These are phyloP conservation scores for Cubamyces lactineus DNA, from an alignment of 768 basidiomycete species.

Conservation along the genomic window DNA sequence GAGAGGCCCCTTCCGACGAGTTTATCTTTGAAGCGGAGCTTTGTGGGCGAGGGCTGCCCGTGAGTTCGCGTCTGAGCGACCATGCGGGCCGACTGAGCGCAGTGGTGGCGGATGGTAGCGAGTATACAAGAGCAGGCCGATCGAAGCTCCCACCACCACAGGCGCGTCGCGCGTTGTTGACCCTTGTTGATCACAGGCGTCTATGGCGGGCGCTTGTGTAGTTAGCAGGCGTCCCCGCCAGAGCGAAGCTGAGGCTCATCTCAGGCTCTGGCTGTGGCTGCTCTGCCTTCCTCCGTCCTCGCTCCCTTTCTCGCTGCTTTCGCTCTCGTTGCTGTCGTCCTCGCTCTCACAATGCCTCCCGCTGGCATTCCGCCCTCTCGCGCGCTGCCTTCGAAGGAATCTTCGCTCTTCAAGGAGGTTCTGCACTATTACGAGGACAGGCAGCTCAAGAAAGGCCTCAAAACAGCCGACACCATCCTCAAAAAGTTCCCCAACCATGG, in stretches of 20 bases:
- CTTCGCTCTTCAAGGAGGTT: slow-evolving; percentile 82
- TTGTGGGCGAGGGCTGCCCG: slow-evolving; percentile 54
- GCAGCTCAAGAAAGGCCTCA: slow-evolving; percentile 86
- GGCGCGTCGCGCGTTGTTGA: slow-evolving; percentile 30
- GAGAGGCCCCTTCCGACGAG: slow-evolving; percentile 74
- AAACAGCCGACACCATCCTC: slow-evolving; percentile 90
- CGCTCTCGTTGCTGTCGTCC: slow-evolving; percentile 10
- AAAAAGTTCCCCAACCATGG: slow-evolving; percentile 97
- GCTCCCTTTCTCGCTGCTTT: background rate
- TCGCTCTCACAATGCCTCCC: slow-evolving; percentile 29
- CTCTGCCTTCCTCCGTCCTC: background rate
- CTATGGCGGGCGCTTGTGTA: background rate
- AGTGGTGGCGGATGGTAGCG: background rate
- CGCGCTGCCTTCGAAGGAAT: slow-evolving; percentile 80
- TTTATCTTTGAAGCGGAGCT: slow-evolving; percentile 80
- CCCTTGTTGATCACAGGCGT: slow-evolving; percentile 12
- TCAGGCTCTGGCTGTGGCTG: slow-evolving; percentile 3
- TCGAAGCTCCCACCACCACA: background rate
- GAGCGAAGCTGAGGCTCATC: background rate
- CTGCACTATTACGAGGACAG: slow-evolving; percentile 86
- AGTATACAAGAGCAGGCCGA: background rate
- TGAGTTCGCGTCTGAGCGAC: slow-evolving; percentile 74
- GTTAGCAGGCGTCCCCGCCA: background rate
- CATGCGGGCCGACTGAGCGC: slow-evolving; percentile 47
- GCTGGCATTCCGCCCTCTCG: slow-evolving; percentile 45